Conservation (phyloP, 83 land plant genomes). For the Picea abies region DNA sequence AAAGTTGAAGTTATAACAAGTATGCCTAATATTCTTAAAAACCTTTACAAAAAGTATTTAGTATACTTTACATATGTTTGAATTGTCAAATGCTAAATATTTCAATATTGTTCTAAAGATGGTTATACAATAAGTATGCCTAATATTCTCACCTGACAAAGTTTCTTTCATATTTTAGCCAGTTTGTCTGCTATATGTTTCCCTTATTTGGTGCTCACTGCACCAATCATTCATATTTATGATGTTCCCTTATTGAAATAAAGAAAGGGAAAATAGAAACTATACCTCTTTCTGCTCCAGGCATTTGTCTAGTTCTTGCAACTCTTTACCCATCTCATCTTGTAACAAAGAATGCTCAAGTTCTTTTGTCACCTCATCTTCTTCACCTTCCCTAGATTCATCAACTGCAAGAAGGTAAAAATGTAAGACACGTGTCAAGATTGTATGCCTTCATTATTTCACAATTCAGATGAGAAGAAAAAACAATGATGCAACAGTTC, state of each 20-base stretch:
- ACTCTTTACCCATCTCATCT: slow-evolving; percentile 84
- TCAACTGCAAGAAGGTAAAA: slow-evolving; percentile 16
- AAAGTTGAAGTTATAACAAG: too few relatives aligned
- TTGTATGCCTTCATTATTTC: background rate
- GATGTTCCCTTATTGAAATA: background rate
- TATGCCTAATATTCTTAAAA: too few relatives aligned
- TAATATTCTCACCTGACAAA: too few relatives aligned
- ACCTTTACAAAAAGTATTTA: too few relatives aligned
- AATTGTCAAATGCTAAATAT: too few relatives aligned
- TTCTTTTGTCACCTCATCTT: slow-evolving; percentile 74
- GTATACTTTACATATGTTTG: too few relatives aligned
- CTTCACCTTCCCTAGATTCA: slow-evolving; percentile 50
- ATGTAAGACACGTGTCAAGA: background rate
- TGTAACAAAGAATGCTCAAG: slow-evolving; percentile 81
- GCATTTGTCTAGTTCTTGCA: slow-evolving; percentile 80
- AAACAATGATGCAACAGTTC: background rate
- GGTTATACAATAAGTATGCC: too few relatives aligned
- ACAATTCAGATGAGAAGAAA: background rate
- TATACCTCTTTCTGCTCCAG: slow-evolving; percentile 96
- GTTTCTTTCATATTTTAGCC: too few relatives aligned
- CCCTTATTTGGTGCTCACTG: too few relatives aligned
- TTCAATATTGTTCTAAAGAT: too few relatives aligned
- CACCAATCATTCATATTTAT: background rate
- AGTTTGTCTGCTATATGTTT: too few relatives aligned
- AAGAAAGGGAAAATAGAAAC: slow-evolving; percentile 1